Evolutionary conservation across 768 basidiomycete genomes (phyloP).

Genomic region (Pulveroboletus sp.): DNA sequence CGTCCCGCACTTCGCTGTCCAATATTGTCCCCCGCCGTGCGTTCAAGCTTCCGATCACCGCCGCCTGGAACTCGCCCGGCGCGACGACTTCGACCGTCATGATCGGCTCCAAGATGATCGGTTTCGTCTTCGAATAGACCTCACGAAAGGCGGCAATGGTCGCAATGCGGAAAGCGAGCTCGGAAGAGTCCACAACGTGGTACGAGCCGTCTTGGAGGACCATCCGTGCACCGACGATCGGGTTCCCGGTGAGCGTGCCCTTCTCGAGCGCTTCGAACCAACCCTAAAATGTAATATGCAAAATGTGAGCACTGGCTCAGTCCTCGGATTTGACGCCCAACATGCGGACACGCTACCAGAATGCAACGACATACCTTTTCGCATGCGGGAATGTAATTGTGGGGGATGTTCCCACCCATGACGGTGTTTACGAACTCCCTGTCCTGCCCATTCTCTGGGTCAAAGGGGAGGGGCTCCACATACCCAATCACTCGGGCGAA

Average conservation of each 20-base stretch:
- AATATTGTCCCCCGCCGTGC: slow-evolving; percentile 89
- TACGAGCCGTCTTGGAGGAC: slow-evolving; percentile 88
- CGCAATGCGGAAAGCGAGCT: slow-evolving; percentile 89
- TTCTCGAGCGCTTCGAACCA: slow-evolving; percentile 94
- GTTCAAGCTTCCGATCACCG: slow-evolving; percentile 93
- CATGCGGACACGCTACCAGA: not conserved
- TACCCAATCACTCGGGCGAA: slow-evolving; percentile 89
- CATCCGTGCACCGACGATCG: slow-evolving; percentile 79
- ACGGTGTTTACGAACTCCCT: slow-evolving; percentile 81
- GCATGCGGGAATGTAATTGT: slow-evolving; percentile 88
- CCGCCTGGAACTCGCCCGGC: slow-evolving; percentile 92
- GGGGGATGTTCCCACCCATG: slow-evolving; percentile 89
- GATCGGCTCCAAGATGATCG: slow-evolving; percentile 93
- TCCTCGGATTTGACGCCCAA: not conserved
- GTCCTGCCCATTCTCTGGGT: slow-evolving; percentile 77
- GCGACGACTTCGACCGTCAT: slow-evolving; percentile 98
- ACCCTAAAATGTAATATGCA: slow-evolving; percentile 54
- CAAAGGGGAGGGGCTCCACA: slow-evolving; percentile 82
- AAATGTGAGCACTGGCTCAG: not conserved
- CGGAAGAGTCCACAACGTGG: slow-evolving; percentile 94
- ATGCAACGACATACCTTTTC: slow-evolving; percentile 63
- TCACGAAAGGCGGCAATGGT: slow-evolving; percentile 93
- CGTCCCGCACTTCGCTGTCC: slow-evolving; percentile 94
- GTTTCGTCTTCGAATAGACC: slow-evolving; percentile 68
- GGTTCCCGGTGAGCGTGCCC: slow-evolving; percentile 84